These are phyloP conservation scores for Helotiales sp. DNA, from an alignment of 2,329 filamentous ascomycete species.

Conservation along the genomic window DNA sequence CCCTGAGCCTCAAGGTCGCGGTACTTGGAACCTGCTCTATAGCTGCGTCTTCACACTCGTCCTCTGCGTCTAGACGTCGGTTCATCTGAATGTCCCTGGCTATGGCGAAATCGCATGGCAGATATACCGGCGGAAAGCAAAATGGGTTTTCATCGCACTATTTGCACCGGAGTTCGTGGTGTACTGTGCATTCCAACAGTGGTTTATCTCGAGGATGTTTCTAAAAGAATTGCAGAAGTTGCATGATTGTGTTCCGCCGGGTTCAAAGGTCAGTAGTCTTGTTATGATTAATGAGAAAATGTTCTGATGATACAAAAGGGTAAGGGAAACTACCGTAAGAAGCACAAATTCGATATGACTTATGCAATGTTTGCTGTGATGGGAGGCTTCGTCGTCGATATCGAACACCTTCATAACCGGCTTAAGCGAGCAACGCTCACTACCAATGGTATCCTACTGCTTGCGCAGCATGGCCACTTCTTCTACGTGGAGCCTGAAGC, in stretches of 20 bases:
- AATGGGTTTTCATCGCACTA: neutral
- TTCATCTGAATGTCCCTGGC: conserved; percentile 12
- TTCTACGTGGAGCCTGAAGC: neutral
- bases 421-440: neutral
- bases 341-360: neutral
- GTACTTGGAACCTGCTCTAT: conserved; percentile 2
- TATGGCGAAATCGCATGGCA: neutral
- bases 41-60: conserved; percentile 2
- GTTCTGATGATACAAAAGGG: neutral
- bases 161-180: neutral
- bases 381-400: conserved; percentile 8
- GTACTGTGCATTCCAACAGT: neutral
- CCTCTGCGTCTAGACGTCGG: neutral
- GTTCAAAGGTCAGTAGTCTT: neutral
- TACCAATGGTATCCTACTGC: neutral
- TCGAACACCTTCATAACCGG: conserved; percentile 8
- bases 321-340: neutral
- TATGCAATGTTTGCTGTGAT: conserved; percentile 6
- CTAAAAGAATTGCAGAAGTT: neutral
- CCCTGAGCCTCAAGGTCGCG: neutral
- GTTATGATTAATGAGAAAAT: neutral
- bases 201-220: neutral
- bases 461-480: neutral
- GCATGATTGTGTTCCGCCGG: neutral
- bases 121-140: neutral